Evolutionary conservation across 371 early-diverging fungal genomes (phyloP), one percentile per base, ranked within the genome.

Genomic region (Actinomortierella wolfii): DNA sequence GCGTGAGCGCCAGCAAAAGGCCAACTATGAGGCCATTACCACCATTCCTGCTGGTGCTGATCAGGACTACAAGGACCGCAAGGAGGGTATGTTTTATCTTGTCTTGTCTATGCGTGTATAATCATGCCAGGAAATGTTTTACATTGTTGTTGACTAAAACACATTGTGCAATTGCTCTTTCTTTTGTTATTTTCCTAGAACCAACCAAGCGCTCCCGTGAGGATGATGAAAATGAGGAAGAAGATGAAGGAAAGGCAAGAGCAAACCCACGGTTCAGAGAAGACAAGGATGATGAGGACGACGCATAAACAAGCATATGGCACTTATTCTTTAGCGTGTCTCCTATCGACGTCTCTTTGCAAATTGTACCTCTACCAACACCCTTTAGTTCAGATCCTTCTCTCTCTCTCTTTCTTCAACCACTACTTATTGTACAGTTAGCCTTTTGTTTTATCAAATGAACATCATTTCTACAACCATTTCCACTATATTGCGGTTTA

Each of bases 211-310:
- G 86, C 51, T 70, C 61, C 43, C 65, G 80, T 44, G 81, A 80
- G 18, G 79, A 77, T 13, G 79, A 79, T 4, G 80, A 76, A 0
- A 69, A 78, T 17, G 78, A 78, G 4, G 75, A 68, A 7, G 79
- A 78, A 21, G 56, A 69, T 74, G 84, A 70, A 57, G 76, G 67
- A 59, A 81, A 76, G 44, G 78, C 82, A 64, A 79, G 78, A 59
- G 77, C 82, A 56, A 85, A 86, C 49, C 86, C 86, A 47, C 80
- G 86, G 29, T 86, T 86, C 67, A 78, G 86, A 67, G 86, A 86
- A 56, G 73, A 78, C 45, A 76, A 83, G 15, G 83, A 77, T 4
- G 79, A 83, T 7, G 86, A 86, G 9, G 86, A 86, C 14, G 85
- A 84, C 9, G 74, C 41, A 54, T 54, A 54, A 54, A 15, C 21